Base-by-base conservation (phyloP, 2,329 filamentous ascomycete genomes). In the Cladosporium oxysporum region DNA sequence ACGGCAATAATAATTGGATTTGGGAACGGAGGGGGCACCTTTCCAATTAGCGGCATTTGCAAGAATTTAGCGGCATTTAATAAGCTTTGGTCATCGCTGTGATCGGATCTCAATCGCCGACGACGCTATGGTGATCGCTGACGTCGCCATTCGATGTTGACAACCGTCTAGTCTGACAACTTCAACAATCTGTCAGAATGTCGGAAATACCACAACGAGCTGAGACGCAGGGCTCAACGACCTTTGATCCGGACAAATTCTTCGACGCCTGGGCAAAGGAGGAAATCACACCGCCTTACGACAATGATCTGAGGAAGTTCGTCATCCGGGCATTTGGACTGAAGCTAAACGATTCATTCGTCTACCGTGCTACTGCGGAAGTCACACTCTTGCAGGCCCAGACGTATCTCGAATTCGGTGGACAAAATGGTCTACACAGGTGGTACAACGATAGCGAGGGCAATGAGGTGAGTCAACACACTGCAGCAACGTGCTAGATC, bases 381-480 rank as follows among this genome's bases (percentile, higher is more conserved):
- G 84, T 85, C 18, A 84, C 82, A 0, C 76, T 86, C 1, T 73
- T 78, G 3, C 79, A 83, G 66, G 83, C 81, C 1, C 83, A 86
- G 71, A 76, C 75, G 61, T 83, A 83, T 23, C 77, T 85, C 58
- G 76, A 79, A 12, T 79, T 78, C 47, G 83, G 83, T 11, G 76
- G 77, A 12, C 72, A 76, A n/a, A 75, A 81, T 64, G 80, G 81
- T 1, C 70, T 86, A 49, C 83, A 84, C 66, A 80, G 75, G 23
- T 86, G 84, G 83, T 86, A 86, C 68, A 72, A 76, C 44, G 80
- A 83, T 66, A 73, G 71, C 5, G 74, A 79, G 23, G 78, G 72
- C 64, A 77, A 74, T 58, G 73, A 66, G 72, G 81, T 76, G 78
- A 75, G 69, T 55, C 69, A 70, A 23, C 7, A n/a, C 21, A 35